Base-by-base conservation (phyloP, 176 grass and related monocot species). In the Paspalum vaginatum region DNA sequence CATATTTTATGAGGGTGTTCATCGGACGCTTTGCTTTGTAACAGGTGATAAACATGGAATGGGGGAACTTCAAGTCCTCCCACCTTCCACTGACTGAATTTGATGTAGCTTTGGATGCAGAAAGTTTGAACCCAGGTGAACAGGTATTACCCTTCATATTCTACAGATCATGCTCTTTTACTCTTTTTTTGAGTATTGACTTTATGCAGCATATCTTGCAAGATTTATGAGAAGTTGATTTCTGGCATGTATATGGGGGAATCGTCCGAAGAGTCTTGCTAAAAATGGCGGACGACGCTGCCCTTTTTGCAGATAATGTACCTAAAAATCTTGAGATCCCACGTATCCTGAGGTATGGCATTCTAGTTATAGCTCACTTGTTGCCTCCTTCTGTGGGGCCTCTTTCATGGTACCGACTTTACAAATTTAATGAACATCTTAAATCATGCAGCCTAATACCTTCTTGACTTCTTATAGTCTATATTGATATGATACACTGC, bases 231-330 rank as follows among this genome's bases (percentile, higher is more conserved):
- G 64, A 97, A 97, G 74, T 84, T 97, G 80, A 93, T 97, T 68
- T 97, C 93, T 48, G 93, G 93, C 39, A 91, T 97, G 93, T 97
- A 97, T 80, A 85, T 97, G 80, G 93, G 93, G 15, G 88, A 97
- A 82, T 97, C 76, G 79, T 93, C 46, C 59, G 90, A 74, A 87
- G 93, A 79, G 83, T 89, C 49, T 65, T 97, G 16, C 85, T 97
- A 75, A 91, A 79, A 54, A 84, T 97, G 72, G 73, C 86, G 52
- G 52, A 93, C 64, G 83, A 91, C 85, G 63, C 85, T 87, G 80
- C 75, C 18, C 62, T 97, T 46, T 97, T 97, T 72, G 80, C 77
- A 16, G 88, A 93, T 49, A 79, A 52, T 79, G 77, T 91, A 72
- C 77, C 86, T 42, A 61, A 27, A 54, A 91, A 86, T 69, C 88